Conservation (phyloP, 495 filamentous ascomycete genomes). For the Daldinia decipiens region DNA sequence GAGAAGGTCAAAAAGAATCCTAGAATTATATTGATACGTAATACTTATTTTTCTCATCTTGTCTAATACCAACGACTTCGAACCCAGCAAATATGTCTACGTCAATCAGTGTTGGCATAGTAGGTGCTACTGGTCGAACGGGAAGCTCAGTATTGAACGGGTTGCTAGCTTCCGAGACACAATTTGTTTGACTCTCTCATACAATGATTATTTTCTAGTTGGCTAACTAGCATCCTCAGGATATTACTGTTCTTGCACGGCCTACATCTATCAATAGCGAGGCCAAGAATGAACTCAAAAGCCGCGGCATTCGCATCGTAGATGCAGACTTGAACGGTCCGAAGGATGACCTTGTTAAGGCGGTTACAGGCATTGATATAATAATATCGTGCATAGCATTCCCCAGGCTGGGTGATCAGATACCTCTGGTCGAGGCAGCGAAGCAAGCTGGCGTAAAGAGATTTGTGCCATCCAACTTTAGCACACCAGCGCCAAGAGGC, state of each 20-base stretch:
- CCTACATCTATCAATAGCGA: slow-evolving; percentile 61
- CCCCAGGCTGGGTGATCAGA: slow-evolving; percentile 58
- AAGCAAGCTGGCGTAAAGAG: slow-evolving; percentile 66
- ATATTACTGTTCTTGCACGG: slow-evolving; percentile 61
- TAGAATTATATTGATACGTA: too few relatives aligned
- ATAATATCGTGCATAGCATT: slow-evolving; percentile 60
- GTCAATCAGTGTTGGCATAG: slow-evolving; percentile 37
- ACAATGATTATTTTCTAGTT: background rate
- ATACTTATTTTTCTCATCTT: background rate
- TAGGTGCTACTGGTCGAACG: slow-evolving; percentile 51
- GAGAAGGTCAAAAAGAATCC: background rate
- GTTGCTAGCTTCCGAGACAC: slow-evolving; percentile 36
- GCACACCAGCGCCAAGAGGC: slow-evolving; percentile 59
- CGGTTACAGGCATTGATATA: slow-evolving; percentile 60
- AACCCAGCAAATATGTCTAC: background rate
- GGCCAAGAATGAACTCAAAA: slow-evolving; percentile 53
- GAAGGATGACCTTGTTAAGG: slow-evolving; percentile 56
- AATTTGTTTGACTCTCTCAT: slow-evolving; percentile 36
- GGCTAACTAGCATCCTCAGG: slow-evolving; percentile 45
- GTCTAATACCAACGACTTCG: background rate
- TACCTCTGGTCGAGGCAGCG: slow-evolving; percentile 64
- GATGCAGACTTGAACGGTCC: slow-evolving; percentile 58
- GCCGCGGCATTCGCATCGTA: slow-evolving; percentile 60
- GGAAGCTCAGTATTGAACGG: slow-evolving; percentile 47
- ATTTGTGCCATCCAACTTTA: slow-evolving; percentile 68